phyloP scores from a whole-genome alignment of 495 filamentous ascomycete species.

The Neurospora sp. region DNA sequence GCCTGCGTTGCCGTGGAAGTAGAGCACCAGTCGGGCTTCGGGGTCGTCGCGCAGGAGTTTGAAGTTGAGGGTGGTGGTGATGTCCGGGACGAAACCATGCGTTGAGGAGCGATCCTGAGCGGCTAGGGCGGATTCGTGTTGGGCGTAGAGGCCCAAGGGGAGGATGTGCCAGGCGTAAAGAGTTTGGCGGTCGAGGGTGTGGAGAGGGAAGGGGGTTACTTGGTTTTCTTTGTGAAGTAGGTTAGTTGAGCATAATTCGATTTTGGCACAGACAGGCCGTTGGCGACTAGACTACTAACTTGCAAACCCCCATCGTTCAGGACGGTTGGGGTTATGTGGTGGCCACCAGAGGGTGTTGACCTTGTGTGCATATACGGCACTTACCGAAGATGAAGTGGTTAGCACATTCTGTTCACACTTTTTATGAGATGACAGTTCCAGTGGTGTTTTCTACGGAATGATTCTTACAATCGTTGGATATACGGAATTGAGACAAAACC shows the following conservation, averaged over 20 bases:
- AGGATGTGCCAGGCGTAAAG: constrained; percentile 68
- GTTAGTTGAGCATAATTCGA: no score
- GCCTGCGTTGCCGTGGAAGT: constrained; percentile 50
- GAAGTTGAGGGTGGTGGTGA: constrained; percentile 46
- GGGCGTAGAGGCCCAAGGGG: constrained; percentile 51
- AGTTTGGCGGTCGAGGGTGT: constrained; percentile 42
- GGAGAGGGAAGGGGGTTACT: constrained; percentile 55
- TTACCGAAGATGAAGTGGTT: not conserved
- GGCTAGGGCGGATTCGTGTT: constrained; percentile 43
- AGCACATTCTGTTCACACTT: not conserved
- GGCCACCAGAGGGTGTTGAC: constrained; percentile 55
- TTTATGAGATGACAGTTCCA: not conserved
- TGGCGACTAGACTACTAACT: constrained; percentile 34
- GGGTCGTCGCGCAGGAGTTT: constrained; percentile 53
- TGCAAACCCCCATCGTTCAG: constrained; percentile 72
- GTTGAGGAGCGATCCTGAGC: constrained; percentile 22
- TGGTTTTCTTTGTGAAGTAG: constrained; percentile 42
- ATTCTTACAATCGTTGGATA: constrained; percentile 32
- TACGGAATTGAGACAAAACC: constrained; percentile 35
- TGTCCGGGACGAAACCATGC: constrained; percentile 39
- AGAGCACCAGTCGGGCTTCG: constrained; percentile 48
- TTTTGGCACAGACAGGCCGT: no score
- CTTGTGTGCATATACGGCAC: constrained; percentile 58
- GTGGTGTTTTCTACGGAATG: not conserved
- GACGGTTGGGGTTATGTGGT: constrained; percentile 52